Base-by-base conservation (phyloP, 306 rosid species). In the Pachyrhizus erosus region DNA sequence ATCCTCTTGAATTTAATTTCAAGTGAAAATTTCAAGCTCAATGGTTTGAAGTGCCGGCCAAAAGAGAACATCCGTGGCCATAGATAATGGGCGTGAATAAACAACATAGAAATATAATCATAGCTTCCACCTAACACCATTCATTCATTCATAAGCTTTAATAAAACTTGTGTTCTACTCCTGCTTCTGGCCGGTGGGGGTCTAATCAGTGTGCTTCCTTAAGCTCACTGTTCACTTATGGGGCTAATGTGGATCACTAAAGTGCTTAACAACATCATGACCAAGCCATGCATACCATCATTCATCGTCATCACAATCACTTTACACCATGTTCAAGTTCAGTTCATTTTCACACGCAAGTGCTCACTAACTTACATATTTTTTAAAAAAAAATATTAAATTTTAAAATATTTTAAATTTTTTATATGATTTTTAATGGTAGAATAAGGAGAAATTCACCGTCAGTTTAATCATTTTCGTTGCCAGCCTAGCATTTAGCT, bases 131-230 rank as follows among this genome's bases (percentile, higher is more conserved):
- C 91, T 83, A 89, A 83, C 48, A 12, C 43, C 11, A 57, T 57
- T 55, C 83, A 75, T 67, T n/a, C 11, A 57, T 57, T 55, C 83
- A 75, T 67, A 14, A 39, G 49, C 77, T 76, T 82, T 60, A 72
- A 68, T 45, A 80, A 88, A 84, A 79, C 93, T 88, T 91, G 80
- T 72, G 31, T 57, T 87, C 83, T 83, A 87, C 85, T 83, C 76
- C 55, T 24, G 1, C 1, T 55, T 75, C 23, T 52, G 26, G 11
- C 10, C 14, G 42, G 71, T 72, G 54, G 49, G 80, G 31, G 6
- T 49, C 60, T 86, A 67, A 89, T 86, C 69, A 84, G 51, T 77
- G 55, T 72, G 80, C 76, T 81, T 73, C 83, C 83, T 61, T 65
- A 78, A 48, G 5, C 77, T 76, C 68, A 13, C 33, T 48, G 43